Evolutionary conservation across 1,139 yeast genomes (phyloP).

Genomic region (Pichia sp.): DNA sequence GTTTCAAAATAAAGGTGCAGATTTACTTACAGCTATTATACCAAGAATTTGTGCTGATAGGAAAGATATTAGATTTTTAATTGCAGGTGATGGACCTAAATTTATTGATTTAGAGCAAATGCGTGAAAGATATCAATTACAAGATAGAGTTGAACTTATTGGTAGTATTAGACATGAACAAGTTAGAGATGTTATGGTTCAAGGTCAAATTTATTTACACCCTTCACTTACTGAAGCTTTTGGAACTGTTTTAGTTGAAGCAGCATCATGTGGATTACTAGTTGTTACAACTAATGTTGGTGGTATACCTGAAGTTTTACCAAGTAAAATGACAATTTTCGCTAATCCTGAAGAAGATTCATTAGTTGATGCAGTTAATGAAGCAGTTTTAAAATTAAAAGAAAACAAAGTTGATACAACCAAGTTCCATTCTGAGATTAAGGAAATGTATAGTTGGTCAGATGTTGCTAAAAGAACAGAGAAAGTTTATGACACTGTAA

Average conservation of each 20-base stretch:
- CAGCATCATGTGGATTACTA: slow-evolving; percentile 90
- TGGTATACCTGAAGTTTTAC: slow-evolving; percentile 95
- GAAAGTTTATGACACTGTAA: slow-evolving; percentile 54
- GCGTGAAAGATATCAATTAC: slow-evolving; percentile 80
- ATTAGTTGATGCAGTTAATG: slow-evolving; percentile 57
- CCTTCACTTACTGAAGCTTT: slow-evolving; percentile 96
- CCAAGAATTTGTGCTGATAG: slow-evolving; percentile 70
- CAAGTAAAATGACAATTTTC: slow-evolving; percentile 87
- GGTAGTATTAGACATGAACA: slow-evolving; percentile 91
- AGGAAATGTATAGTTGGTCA: slow-evolving; percentile 85
- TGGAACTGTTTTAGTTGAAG: slow-evolving; percentile 95
- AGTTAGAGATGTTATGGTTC: slow-evolving; percentile 86
- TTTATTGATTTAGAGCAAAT: slow-evolving; percentile 90
- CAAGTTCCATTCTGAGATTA: slow-evolving; percentile 69
- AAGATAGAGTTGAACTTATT: slow-evolving; percentile 76
- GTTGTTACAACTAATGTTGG: slow-evolving; percentile 97
- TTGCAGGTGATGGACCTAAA: slow-evolving; percentile 98
- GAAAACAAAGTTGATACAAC: slow-evolving; percentile 61
- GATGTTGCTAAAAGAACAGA: slow-evolving; percentile 86
- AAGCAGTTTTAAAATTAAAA: slow-evolving; percentile 55
- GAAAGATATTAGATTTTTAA: slow-evolving; percentile 63
- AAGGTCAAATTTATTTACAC: slow-evolving; percentile 90
- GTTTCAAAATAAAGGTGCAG: slow-evolving; percentile 96
- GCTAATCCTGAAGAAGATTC: slow-evolving; percentile 84
- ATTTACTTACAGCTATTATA: slow-evolving; percentile 72